These are phyloP conservation scores for Coniochaeta hoffmannii DNA, from an alignment of 2,329 filamentous ascomycete genomes.

Conservation along the genomic window DNA sequence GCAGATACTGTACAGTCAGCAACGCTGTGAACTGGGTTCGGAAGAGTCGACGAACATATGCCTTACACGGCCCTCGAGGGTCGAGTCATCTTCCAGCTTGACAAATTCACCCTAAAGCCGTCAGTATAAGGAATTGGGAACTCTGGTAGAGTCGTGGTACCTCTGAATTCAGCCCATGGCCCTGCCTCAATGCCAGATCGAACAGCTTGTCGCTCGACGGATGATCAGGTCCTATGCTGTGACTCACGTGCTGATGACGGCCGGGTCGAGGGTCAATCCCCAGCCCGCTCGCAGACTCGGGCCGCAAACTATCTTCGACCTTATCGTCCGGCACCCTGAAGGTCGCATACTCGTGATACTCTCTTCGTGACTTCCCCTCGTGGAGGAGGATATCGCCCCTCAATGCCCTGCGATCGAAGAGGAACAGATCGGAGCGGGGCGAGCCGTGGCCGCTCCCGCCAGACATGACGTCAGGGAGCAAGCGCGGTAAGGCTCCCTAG, in stretches of 20 bases:
- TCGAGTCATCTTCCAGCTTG: conserved; percentile 1
- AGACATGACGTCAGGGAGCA: not conserved
- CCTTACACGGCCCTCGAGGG: conserved; percentile 26
- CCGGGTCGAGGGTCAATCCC: conserved; percentile 9
- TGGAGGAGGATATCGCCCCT: conserved; percentile 26
- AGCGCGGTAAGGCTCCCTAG: not conserved
- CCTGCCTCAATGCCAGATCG: conserved; percentile 23
- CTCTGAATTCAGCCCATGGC: conserved; percentile 20
- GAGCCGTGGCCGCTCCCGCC: not conserved
- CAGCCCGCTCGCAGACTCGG: conserved; percentile 6
- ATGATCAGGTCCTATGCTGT: conserved; percentile 25
- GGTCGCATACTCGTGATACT: conserved; percentile 31
- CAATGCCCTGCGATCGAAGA: conserved; percentile 25
- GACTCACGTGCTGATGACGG: conserved; percentile 17
- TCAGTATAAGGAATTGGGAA: conserved; percentile 2
- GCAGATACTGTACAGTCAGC: conserved; percentile 22
- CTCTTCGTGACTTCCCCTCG: conserved; percentile 21
- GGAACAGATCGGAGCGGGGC: conserved; percentile 25
- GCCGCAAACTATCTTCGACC: conserved; percentile 6
- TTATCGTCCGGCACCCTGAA: conserved; percentile 20
- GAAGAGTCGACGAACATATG: conserved; percentile 20
- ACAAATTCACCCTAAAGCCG: conserved; percentile 9
- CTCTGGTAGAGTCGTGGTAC: conserved; percentile 4
- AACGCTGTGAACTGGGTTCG: too few relatives aligned
- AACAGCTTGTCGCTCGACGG: conserved; percentile 22